Evolutionary conservation across 495 filamentous ascomycete species (phyloP), one percentile per base, ranked within the genome.

Genomic region (Usnea hakonensis): DNA sequence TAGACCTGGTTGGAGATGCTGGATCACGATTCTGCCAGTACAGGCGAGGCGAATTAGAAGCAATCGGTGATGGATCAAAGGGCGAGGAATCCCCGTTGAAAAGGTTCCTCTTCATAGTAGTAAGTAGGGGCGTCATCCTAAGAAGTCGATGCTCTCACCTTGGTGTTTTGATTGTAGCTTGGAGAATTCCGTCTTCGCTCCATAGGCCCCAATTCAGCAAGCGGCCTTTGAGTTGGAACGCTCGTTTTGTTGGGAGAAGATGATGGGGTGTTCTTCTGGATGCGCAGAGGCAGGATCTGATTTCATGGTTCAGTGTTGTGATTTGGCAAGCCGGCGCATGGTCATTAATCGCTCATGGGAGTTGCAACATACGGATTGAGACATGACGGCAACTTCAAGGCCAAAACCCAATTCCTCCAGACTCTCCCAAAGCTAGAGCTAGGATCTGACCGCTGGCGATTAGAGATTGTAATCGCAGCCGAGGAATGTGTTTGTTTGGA

Each of bases 11-110:
- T 2, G 84, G 81, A 38, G 85, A 81, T 30, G 73, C 77, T 36
- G 78, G 75, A 64, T 90, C 88, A 54, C 86, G 86, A 63, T 84
- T 88, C 71, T 94, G 86, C 91, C 91, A 95, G 74, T 94, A 95
- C 19, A 87, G 76, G 57, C 88, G 87, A 32, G 90, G 85, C 17
- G 90, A 91, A 38, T 87, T 83, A 33, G 85, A 79, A 26, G 70
- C 65, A 68, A 87, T 78, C 26, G 88, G 89, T 5, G 89, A 91
- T 23, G 85, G 81, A 69, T 91, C 88, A 77, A 89, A 89, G 58
- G 87, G 83, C 52, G 88, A 87, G 37, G 87, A 87, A 60, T 92
- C 87, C 54, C 77, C 79, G 65, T 78, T 82, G 57, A 86, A 79
- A 61, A 79, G 69, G 63, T 41, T 62, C 67, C 73, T 68, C 55